Conservation (phyloP, 345 rosid species). For the Pugionium cornutum region DNA sequence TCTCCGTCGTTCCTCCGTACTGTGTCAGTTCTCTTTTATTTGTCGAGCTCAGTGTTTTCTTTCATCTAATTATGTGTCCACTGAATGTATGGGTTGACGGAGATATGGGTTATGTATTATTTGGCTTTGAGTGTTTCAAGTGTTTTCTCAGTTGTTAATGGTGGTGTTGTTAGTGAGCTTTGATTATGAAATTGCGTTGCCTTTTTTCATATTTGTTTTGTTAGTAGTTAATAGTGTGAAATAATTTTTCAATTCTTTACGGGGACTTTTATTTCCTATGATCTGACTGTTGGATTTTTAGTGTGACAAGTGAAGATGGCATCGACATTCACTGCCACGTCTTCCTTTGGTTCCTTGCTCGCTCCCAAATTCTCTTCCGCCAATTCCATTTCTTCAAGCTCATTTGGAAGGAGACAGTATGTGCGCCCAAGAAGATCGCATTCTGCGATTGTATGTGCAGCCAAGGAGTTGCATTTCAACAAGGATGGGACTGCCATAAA, state of each 20-base stretch:
- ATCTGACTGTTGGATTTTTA: constrained; percentile 2
- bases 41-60: too few species aligned
- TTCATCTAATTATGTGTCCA: too few species aligned
- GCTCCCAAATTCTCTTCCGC: constrained; percentile 51
- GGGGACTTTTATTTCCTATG: too few species aligned
- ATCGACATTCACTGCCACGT: constrained; percentile 65
- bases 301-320: constrained; percentile 53
- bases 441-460: constrained; percentile 64
- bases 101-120: too few species aligned
- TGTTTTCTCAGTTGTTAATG: neutral
- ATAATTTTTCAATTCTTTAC: too few species aligned
- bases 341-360: constrained; percentile 63
- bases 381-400: constrained; percentile 52
- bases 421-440: constrained; percentile 50
- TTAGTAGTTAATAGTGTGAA: too few species aligned
- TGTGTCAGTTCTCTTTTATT: too few species aligned
- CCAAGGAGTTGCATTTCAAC: constrained; percentile 93
- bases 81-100: too few species aligned
- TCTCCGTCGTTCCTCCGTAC: too few species aligned
- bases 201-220: neutral
- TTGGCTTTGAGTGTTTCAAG: neutral
- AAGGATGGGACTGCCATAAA: constrained; percentile 85
- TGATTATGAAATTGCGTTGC: constrained; percentile 1
- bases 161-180: constrained; percentile 15
- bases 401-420: constrained; percentile 58